Evolutionary conservation across 495 filamentous ascomycete genomes (phyloP), one percentile per base, ranked within the genome.

Genomic region (Venustampulla echinocandica): DNA sequence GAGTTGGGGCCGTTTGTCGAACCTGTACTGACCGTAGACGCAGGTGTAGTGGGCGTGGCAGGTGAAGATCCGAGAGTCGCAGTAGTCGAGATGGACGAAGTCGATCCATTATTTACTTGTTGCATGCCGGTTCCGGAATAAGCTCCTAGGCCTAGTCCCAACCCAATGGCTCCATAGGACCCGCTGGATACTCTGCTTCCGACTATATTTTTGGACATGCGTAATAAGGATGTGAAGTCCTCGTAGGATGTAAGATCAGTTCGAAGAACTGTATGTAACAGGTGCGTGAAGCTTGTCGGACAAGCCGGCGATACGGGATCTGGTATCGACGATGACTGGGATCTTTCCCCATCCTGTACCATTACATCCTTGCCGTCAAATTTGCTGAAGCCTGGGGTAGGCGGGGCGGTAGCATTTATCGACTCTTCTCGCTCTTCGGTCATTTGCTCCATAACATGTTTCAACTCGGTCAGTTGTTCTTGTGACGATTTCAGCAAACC

Each of bases 381-480:
- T 42, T 66, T 59, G 46, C 43, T 56, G 60, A 62, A 70, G 44
- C 64, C 80, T 52, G 75, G 89, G 54, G 76, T 93, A 50, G 69
- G 81, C 34, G 75, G 92, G 55, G 72, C 79, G 52, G 67, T 59
- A 6, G 37, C 46, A 44, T 56, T 59, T 11, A 53, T 56, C 46
- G 52, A 53, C n/a, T 82, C 87, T 49, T 90, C 87, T 42, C 75
- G 76, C 47, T 86, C 79, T 28, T 71, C 64, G n/a, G 74, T 75
- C 79, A 95, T 87, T 41, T 81, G 75, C 68, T 95, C 86, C 83
- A 98, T 86, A 45, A 93, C 87, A 5, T 74, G 70, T 62, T 97
- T 97, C 32, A 98, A 73, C 63, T 97, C 85, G 6, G 82, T 75
- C 9, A 98, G 74, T 63, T 98, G 92, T 58, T 97, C 88, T 59